Conservation (phyloP, 2,329 filamentous ascomycete species). For the Septoria linicola region DNA sequence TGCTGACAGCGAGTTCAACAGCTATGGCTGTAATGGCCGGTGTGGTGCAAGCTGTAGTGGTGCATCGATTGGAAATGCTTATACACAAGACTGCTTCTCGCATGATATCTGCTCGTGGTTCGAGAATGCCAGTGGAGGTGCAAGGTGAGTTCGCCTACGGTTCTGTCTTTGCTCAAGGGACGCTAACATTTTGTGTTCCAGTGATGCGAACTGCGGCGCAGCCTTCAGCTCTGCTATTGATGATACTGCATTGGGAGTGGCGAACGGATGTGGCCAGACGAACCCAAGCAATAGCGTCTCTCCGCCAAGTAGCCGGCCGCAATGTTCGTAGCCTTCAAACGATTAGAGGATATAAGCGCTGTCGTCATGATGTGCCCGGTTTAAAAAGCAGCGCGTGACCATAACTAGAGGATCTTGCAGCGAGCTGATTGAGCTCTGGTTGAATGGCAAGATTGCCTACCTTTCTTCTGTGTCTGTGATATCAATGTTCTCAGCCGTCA, state of each 20-base stretch:
- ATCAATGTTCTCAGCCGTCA: too few relatives aligned
- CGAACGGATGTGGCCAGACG: conserved; percentile 34
- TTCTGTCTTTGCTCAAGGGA: background rate
- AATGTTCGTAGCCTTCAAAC: conserved; percentile 17
- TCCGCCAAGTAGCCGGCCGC: conserved; percentile 24
- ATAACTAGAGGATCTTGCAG: too few relatives aligned
- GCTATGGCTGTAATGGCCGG: conserved; percentile 52
- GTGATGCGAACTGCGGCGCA: conserved; percentile 51
- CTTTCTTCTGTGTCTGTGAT: too few relatives aligned
- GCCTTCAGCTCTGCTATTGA: conserved; percentile 48
- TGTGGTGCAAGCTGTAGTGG: conserved; percentile 51
- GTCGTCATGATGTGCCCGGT: too few relatives aligned
- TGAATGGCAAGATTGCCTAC: too few relatives aligned
- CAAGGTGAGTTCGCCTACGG: conserved; percentile 37
- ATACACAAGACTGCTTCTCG: conserved; percentile 53
- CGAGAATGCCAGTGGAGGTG: conserved; percentile 49
- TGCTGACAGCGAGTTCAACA: conserved; percentile 25
- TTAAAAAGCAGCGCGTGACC: too few relatives aligned
- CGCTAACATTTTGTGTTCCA: conserved; percentile 22
- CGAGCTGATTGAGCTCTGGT: too few relatives aligned
- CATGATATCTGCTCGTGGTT: conserved; percentile 56
- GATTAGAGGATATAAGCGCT: too few relatives aligned
- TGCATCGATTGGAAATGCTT: conserved; percentile 47
- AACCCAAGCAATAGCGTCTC: conserved; percentile 34
- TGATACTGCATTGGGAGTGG: conserved; percentile 43